Base-by-base conservation (phyloP, 768 basidiomycete species). In the Hemileccinum rubropunctum region DNA sequence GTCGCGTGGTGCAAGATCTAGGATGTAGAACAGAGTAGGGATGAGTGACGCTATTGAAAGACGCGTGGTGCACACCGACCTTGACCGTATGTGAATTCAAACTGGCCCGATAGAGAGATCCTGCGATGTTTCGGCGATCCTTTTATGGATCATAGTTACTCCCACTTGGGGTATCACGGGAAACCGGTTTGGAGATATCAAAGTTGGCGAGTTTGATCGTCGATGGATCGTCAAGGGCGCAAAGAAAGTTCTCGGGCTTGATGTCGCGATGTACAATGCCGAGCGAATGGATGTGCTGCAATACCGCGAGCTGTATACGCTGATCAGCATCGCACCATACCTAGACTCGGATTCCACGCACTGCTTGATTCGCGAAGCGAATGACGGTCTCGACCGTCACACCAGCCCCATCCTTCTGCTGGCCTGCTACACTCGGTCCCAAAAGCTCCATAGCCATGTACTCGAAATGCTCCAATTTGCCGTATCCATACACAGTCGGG, bases 241-340 rank as follows among this genome's bases (percentile, higher is more conserved):
- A 56, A 45, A 70, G 63, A n/a, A 73, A 59, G 54, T 73, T 71
- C 4, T 58, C 63, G 7, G 70, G 69, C 42, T 71, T 70, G 53
- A 73, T 66, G 48, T 72, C 71, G 26, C 71, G 63, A 57, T 73
- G 71, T 26, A 69, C 59, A 14, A 71, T 63, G n/a, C 60, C 61
- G n/a, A 20, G 28, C 4, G 42, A 44, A 11, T 44, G 42, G 8
- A 50, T 28, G n/a, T 39, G 42, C 13, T 43, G 20, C 11, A 43
- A 17, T 18, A 18, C 20, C 11, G 35, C 20, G 15, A 40, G 38
- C 46, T 47, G 21, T 33, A 28, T 17, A 27, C 11, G 6, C n/a
- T 17, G 17, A 3, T 42, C 28, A 18, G 17, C 3, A 42, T 42
- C 10, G 17, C 15, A 42, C n/a, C 27, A 8, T 18, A 2, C 28